phyloP scores from a whole-genome alignment of 306 rosid genomes.

The Trichosanthes cucumerina region DNA sequence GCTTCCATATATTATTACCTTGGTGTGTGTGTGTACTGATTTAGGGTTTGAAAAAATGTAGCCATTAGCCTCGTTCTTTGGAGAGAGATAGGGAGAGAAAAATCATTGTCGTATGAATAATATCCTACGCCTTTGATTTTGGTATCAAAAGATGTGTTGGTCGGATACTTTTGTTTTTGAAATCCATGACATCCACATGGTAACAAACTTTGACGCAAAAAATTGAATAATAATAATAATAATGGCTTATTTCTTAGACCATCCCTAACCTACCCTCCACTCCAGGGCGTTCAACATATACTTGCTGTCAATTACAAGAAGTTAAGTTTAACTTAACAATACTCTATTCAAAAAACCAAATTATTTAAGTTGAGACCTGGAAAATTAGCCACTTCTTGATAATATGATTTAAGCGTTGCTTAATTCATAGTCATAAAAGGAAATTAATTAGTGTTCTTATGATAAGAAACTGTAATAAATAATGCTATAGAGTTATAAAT shows the following conservation, averaged over 20 bases:
- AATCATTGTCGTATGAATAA: not conserved
- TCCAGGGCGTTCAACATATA: no score
- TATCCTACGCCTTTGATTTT: not conserved
- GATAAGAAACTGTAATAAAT: not conserved
- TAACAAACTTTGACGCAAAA: no score
- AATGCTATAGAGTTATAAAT: not conserved
- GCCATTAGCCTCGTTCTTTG: not conserved
- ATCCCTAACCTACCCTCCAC: no score
- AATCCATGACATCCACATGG: not conserved
- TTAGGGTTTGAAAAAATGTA: not conserved
- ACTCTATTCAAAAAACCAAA: no score
- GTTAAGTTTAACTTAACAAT: no score
- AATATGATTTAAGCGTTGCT: not conserved
- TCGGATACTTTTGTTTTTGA: not conserved
- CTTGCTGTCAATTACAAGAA: no score
- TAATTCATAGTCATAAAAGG: not conserved
- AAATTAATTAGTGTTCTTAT: not conserved
- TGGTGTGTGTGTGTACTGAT: not conserved
- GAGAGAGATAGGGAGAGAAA: not conserved
- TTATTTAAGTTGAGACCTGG: not conserved
- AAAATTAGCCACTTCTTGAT: not conserved
- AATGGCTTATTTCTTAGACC: no score
- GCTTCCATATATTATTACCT: not conserved
- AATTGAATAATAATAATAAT: no score
- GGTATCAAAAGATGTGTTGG: not conserved